Conservation (phyloP, 202 grass and related monocot species). For the Zoysia matrella region DNA sequence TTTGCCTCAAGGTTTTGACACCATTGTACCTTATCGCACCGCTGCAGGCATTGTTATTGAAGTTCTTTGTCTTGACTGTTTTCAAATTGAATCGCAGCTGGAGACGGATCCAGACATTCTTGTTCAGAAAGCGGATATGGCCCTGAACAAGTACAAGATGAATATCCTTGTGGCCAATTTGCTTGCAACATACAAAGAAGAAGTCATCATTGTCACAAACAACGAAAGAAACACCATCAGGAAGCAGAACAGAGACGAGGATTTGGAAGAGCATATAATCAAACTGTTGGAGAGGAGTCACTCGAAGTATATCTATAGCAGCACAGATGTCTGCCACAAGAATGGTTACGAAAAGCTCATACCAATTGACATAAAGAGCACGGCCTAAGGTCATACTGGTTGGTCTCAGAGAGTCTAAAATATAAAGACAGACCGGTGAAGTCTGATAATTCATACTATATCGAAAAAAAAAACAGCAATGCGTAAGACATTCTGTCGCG, state of each 20-base stretch:
- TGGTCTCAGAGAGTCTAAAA: constrained; percentile 1
- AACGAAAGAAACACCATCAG: constrained; percentile 44
- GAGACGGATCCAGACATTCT: constrained; percentile 95
- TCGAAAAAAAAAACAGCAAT: too few species aligned
- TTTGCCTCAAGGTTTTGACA: not conserved
- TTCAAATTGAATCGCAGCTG: constrained; percentile 50
- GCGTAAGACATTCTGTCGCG: too few species aligned
- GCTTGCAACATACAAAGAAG: constrained; percentile 81
- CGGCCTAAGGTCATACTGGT: constrained; percentile 5
- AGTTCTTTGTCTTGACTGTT: constrained; percentile 13
- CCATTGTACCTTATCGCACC: not conserved
- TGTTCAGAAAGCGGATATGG: constrained; percentile 77
- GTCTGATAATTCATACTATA: too few species aligned
- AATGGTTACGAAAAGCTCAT: constrained; percentile 33
- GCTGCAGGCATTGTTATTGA: not conserved
- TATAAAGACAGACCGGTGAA: not conserved
- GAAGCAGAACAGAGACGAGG: constrained; percentile 48
- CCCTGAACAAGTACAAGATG: constrained; percentile 79
- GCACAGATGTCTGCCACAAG: constrained; percentile 6
- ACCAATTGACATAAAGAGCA: constrained; percentile 1
- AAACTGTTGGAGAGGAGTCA: constrained; percentile 55
- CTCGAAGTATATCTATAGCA: constrained; percentile 54
- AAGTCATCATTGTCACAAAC: constrained; percentile 70
- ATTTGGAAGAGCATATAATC: constrained; percentile 75
- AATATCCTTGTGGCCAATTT: constrained; percentile 75